A percentile compares a stretch with the other conserved stretches of the same genome.
Conservation (phyloP, 495 filamentous ascomycete genomes). For the Tuber brumale region DNA sequence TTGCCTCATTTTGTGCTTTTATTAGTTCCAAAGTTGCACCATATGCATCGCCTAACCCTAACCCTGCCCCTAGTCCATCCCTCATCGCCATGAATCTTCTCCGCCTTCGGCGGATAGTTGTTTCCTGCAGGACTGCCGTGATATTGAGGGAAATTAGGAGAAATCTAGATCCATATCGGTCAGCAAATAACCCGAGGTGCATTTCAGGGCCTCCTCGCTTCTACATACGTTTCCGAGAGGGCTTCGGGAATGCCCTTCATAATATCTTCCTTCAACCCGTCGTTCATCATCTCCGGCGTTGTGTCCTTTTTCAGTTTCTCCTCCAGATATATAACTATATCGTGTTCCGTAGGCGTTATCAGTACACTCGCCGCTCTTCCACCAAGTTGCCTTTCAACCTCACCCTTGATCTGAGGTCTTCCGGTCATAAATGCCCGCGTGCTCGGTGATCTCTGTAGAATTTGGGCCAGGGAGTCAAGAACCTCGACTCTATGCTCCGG, state of each 20-base stretch:
- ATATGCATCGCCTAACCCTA: not conserved
- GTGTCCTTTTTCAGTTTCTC: not conserved
- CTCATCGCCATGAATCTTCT: not conserved
- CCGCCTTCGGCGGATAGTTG: not conserved
- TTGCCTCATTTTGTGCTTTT: not conserved
- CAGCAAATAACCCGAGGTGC: not conserved
- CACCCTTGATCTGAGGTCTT: not conserved
- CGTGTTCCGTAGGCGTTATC: not conserved
- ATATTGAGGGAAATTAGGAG: not conserved
- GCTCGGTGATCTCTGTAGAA: not conserved
- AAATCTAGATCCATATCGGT: not conserved
- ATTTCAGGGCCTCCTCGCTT: not conserved
- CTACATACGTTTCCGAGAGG: not conserved
- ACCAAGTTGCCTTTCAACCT: not conserved
- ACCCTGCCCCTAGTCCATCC: not conserved
- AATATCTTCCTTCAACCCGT: not conserved
- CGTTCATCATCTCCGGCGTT: not conserved
- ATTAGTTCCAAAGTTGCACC: not conserved
- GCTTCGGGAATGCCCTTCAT: not conserved
- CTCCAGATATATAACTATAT: not conserved
- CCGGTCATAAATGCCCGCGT: not conserved
- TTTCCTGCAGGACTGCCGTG: not conserved
- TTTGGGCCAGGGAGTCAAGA: not conserved
- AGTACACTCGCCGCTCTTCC: not conserved
- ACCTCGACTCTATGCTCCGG: too few relatives aligned